Percentiles rank a stretch among this genome's conserved stretches.
Conservation (phyloP, 345 rosid species). For the Eutrema heterophyllum region DNA sequence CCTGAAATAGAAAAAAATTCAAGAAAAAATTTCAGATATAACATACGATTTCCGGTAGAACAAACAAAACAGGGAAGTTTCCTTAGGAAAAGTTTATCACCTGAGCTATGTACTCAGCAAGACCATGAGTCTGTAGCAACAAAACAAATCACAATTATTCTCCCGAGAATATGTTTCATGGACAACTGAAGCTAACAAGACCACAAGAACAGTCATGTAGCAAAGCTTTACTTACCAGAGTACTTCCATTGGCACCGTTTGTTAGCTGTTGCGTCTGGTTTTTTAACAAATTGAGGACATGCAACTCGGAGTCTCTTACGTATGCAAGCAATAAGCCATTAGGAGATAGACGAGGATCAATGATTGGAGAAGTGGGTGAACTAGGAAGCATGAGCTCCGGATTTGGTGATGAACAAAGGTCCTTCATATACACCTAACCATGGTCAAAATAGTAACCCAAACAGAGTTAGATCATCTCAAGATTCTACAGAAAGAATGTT, state of each 20-base stretch:
- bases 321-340: constrained; percentile 81
- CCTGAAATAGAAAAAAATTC: constrained; percentile 40
- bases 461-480: not conserved
- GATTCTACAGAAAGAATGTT: not conserved
- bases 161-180: not conserved
- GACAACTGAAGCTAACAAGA: not conserved
- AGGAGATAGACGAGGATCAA: constrained; percentile 87
- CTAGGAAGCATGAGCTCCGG: constrained; percentile 75
- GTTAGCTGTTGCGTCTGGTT: constrained; percentile 64
- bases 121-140: constrained; percentile 76
- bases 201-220: not conserved
- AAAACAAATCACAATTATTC: constrained; percentile 25
- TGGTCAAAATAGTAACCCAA: not conserved
- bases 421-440: constrained; percentile 77
- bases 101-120: constrained; percentile 99
- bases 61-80: not conserved
- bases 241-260: constrained; percentile 52
- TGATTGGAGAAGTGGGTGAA: constrained; percentile 53
- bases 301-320: constrained; percentile 65
- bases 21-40: not conserved
- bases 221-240: constrained; percentile 45
- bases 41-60: not conserved
- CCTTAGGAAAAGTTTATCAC: constrained; percentile 35
- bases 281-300: constrained; percentile 54
- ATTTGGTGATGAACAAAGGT: constrained; percentile 48